Evolutionary conservation across 1,284 basidiomycete genomes (phyloP).

Genomic region (Puccinia coronata): DNA sequence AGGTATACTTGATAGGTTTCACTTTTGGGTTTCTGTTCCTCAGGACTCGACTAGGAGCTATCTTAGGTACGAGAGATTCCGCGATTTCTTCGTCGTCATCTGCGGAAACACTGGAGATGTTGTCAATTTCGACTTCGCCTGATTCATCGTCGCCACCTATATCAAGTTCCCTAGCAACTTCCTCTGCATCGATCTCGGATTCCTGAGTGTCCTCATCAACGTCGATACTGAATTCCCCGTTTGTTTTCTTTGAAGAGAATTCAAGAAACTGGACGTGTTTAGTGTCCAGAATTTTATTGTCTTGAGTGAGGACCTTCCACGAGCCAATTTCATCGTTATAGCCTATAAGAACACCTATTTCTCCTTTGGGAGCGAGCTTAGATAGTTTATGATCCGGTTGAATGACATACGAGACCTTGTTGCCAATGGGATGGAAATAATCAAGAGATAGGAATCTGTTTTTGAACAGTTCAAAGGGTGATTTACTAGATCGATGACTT

Average conservation of each 20-base stretch:
- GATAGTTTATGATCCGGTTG: neutral
- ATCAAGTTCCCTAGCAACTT: neutral
- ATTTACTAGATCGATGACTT: neutral
- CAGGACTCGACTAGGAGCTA: neutral
- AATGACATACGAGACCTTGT: neutral
- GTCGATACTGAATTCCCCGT: neutral
- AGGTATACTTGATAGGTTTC: neutral
- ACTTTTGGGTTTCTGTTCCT: neutral
- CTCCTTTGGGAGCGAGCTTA: neutral
- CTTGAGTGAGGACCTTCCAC: neutral
- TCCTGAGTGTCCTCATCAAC: neutral
- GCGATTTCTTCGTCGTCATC: no score
- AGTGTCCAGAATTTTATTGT: neutral
- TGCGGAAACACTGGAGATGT: no score
- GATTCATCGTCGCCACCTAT: neutral
- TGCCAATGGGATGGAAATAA: slow-evolving; percentile 13
- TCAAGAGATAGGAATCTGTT: neutral
- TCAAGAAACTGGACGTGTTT: neutral
- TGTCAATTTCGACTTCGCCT: neutral
- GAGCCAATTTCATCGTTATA: neutral
- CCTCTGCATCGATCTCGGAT: neutral
- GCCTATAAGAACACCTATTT: neutral
- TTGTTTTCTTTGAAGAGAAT: neutral
- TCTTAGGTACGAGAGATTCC: neutral
- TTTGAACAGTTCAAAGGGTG: slow-evolving; percentile 2